Conservation (phyloP, 108 stramenopile species). For the Fistulifera pelliculosa region DNA sequence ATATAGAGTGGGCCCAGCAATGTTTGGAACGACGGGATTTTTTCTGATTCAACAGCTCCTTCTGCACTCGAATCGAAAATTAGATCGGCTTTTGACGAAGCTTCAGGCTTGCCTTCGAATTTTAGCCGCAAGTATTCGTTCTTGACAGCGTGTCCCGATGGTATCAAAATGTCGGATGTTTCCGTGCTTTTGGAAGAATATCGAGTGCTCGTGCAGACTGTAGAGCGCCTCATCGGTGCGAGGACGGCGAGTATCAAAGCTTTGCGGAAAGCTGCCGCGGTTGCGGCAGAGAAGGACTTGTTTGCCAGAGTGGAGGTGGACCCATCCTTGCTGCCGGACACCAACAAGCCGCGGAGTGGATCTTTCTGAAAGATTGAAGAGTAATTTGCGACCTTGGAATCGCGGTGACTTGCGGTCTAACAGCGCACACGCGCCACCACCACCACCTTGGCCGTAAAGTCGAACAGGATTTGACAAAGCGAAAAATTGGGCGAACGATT, state of each 20-base stretch:
- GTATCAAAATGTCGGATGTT: constrained; percentile 61
- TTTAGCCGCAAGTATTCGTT: constrained; percentile 62
- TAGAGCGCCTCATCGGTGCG: constrained; percentile 57
- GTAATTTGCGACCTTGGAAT: no score
- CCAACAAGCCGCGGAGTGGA: no score
- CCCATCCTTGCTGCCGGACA: no score
- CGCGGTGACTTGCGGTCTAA: no score
- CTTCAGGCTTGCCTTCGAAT: constrained; percentile 24
- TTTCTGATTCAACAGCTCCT: background rate
- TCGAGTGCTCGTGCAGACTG: constrained; percentile 59
- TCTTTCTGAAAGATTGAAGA: no score
- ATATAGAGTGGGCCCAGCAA: constrained; percentile 59
- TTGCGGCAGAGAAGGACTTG: no score
- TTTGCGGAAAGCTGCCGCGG: no score
- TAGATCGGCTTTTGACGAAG: background rate
- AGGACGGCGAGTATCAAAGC: constrained; percentile 11
- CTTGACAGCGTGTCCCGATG: constrained; percentile 45
- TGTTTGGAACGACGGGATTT: background rate
- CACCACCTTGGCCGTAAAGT: no score
- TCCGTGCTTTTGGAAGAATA: constrained; percentile 64
- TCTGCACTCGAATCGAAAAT: background rate
- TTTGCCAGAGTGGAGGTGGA: no score
- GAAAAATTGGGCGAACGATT: no score
- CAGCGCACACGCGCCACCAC: no score
- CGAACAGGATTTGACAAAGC: no score